Conservation (phyloP, 1,284 basidiomycete species). For the Blastosporella zonata region DNA sequence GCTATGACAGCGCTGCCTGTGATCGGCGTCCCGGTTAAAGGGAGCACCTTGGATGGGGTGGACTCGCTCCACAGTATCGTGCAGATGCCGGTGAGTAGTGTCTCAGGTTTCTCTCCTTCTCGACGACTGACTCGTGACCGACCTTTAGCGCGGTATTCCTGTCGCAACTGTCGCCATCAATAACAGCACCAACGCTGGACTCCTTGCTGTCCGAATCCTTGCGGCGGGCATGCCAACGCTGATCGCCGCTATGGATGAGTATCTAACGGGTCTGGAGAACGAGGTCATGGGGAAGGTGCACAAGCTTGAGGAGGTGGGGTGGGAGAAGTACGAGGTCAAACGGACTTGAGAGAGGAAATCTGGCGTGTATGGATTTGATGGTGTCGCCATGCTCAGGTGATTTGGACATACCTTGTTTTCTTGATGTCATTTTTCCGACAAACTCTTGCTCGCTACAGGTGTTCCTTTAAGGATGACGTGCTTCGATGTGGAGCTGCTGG, state of each 20-base stretch:
- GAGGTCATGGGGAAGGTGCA: slow-evolving; percentile 88
- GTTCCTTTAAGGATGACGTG: background rate
- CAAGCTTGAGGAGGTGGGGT: slow-evolving; percentile 75
- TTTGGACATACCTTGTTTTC: slow-evolving; percentile 1
- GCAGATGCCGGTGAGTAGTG: slow-evolving; percentile 88
- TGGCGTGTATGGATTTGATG: background rate
- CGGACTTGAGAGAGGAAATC: slow-evolving; percentile 18
- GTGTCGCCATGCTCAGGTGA: slow-evolving; percentile 4
- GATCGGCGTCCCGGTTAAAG: slow-evolving; percentile 96
- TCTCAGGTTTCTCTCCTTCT: slow-evolving; percentile 1
- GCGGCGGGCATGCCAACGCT: slow-evolving; percentile 72
- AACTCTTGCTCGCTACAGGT: background rate
- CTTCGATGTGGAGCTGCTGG: background rate
- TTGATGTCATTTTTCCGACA: slow-evolving; percentile 16
- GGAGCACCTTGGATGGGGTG: slow-evolving; percentile 91
- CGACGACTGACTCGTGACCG: slow-evolving; percentile 5
- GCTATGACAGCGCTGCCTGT: slow-evolving; percentile 92
- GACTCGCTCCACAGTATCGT: slow-evolving; percentile 97
- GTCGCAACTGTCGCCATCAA: slow-evolving; percentile 98
- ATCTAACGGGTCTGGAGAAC: slow-evolving; percentile 72
- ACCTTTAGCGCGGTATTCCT: slow-evolving; percentile 83
- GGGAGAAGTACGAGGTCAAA: slow-evolving; percentile 72
- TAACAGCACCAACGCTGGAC: slow-evolving; percentile 91
- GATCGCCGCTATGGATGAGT: slow-evolving; percentile 69
- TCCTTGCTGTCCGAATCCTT: slow-evolving; percentile 90